Conservation (phyloP, 225 moss, liverwort and hornwort genomes). For the Bryoerythrophyllum caledonicum region DNA sequence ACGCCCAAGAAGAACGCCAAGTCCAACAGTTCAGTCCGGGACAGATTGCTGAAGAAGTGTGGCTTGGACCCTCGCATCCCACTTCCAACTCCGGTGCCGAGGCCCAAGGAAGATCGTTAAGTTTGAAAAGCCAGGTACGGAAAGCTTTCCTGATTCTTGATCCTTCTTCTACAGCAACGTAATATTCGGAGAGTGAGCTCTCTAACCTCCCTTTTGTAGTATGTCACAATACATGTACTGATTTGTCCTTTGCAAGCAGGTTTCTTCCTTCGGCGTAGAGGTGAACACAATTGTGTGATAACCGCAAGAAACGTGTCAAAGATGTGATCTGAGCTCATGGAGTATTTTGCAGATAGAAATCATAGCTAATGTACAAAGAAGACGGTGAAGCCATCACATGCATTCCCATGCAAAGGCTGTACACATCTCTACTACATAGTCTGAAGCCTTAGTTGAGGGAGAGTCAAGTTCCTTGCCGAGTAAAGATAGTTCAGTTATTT, state of each 20-base stretch:
- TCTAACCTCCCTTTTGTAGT: too few species aligned
- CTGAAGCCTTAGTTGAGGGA: background rate
- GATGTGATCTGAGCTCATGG: constrained; percentile 3
- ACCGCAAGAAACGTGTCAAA: constrained; percentile 1
- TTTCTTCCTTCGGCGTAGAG: constrained; percentile 14
- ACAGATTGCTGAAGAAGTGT: constrained; percentile 41
- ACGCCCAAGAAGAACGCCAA: constrained; percentile 34
- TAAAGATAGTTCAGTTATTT: too few species aligned
- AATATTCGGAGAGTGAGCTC: background rate
- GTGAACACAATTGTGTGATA: constrained; percentile 4
- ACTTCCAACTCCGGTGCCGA: constrained; percentile 29
- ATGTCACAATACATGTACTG: too few species aligned
- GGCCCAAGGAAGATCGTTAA: constrained; percentile 35
- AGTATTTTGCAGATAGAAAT: background rate
- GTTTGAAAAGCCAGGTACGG: constrained; percentile 3
- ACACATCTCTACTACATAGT: background rate
- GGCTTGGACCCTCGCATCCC: constrained; percentile 44
- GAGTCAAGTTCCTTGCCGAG: too few species aligned
- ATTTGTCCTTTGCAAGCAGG: too few species aligned
- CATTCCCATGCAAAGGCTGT: background rate
- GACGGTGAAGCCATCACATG: background rate
- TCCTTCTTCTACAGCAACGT: background rate
- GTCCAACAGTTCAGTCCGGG: constrained; percentile 32
- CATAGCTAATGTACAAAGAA: constrained; percentile 15
- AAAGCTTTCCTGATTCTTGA: background rate